Conservation (phyloP, 108 stramenopile species). For the Schizochytrium sp. region DNA sequence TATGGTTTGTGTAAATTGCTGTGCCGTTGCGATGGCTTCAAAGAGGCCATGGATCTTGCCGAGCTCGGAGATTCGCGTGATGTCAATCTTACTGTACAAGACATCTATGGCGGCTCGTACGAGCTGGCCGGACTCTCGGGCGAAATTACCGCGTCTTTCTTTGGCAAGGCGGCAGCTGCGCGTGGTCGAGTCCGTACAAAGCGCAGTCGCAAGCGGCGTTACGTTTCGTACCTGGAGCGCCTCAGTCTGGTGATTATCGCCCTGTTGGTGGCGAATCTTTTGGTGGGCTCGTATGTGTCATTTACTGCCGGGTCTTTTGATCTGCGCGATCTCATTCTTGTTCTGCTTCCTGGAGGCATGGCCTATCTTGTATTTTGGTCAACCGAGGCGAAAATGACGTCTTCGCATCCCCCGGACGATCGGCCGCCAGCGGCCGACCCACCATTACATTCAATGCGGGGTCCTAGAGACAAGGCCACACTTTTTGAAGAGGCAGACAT, state of each 20-base stretch:
- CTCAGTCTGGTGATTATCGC: background rate
- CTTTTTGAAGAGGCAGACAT: constrained; percentile 80
- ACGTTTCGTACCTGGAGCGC: background rate
- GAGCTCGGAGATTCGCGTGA: constrained; percentile 64
- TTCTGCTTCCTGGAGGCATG: background rate
- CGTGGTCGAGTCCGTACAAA: constrained; percentile 20
- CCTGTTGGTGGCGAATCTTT: background rate
- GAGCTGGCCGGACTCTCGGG: constrained; percentile 77
- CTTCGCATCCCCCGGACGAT: background rate
- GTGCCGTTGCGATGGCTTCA: constrained; percentile 78
- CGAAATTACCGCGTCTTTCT: constrained; percentile 83
- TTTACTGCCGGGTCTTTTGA: background rate
- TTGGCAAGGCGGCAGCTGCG: constrained; percentile 90
- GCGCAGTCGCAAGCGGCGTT: background rate
- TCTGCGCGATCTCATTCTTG: background rate
- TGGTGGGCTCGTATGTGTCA: background rate
- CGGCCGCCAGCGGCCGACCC: background rate
- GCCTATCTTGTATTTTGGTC: constrained; percentile 1
- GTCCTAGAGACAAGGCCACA: constrained; percentile 26
- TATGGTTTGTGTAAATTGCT: constrained; percentile 93
- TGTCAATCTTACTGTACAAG: constrained; percentile 89
- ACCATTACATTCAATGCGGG: background rate
- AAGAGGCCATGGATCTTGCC: constrained; percentile 78
- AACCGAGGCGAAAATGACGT: background rate
- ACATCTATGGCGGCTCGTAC: constrained; percentile 92